Conservation (phyloP, 169 alveolate genomes). For the Plasmodium chabaudi region DNA sequence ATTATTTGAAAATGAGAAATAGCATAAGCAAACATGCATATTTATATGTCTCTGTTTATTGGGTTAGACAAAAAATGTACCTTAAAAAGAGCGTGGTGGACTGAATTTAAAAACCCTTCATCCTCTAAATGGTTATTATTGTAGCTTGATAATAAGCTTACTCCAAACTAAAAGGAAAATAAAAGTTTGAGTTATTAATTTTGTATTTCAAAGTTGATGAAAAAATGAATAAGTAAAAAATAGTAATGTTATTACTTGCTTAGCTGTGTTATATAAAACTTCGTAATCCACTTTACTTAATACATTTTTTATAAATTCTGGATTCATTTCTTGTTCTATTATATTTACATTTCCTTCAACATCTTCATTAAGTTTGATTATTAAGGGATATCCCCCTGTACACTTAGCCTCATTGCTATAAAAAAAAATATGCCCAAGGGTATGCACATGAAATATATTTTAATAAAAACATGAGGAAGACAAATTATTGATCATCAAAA, state of each 20-base stretch:
- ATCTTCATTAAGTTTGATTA: slow-evolving; percentile 41
- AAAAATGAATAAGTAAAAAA: neutral
- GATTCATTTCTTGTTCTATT: slow-evolving; percentile 81
- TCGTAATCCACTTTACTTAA: slow-evolving; percentile 82
- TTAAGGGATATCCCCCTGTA: slow-evolving; percentile 83
- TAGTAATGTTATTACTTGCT: slow-evolving; percentile 73
- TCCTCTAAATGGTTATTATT: slow-evolving; percentile 78
- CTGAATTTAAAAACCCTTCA: slow-evolving; percentile 79
- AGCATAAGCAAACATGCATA: too few species aligned
- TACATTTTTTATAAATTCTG: slow-evolving; percentile 83
- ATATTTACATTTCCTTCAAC: slow-evolving; percentile 76
- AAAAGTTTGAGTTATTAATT: neutral
- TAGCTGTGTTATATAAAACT: slow-evolving; percentile 82
- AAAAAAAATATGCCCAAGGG: neutral
- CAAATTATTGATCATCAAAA: too few species aligned
- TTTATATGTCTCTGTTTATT: neutral
- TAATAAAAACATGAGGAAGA: too few species aligned
- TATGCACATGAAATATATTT: too few species aligned
- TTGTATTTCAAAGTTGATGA: slow-evolving; percentile 70
- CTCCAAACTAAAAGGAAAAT: slow-evolving; percentile 74
- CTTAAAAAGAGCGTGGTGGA: slow-evolving; percentile 82
- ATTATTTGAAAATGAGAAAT: too few species aligned
- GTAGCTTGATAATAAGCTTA: slow-evolving; percentile 77
- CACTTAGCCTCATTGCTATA: slow-evolving; percentile 82
- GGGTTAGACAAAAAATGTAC: slow-evolving; percentile 30